Conservation (phyloP, 2,329 filamentous ascomycete genomes). For the Diaporthe batatas region DNA sequence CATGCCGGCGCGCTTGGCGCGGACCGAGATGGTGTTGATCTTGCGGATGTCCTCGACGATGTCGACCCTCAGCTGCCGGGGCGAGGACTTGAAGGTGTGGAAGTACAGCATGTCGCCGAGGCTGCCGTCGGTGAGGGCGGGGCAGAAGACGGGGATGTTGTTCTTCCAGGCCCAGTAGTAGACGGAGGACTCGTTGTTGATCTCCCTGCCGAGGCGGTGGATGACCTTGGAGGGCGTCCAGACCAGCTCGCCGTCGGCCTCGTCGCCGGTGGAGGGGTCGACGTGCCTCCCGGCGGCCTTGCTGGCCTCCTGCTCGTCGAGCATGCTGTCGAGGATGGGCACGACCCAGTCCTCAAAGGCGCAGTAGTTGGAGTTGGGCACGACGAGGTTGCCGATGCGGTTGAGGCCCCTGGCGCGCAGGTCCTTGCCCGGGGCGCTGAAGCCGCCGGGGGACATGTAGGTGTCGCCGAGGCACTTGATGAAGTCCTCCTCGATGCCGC, state of each 20-base stretch:
- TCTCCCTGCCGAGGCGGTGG: constrained; percentile 89
- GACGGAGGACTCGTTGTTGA: constrained; percentile 90
- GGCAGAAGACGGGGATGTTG: constrained; percentile 96
- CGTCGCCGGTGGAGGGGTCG: constrained; percentile 55
- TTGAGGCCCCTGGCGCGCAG: constrained; percentile 91
- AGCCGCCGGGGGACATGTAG: constrained; percentile 81
- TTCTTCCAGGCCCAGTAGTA: constrained; percentile 99
- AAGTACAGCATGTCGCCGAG: constrained; percentile 99
- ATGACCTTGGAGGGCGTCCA: constrained; percentile 98
- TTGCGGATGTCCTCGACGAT: constrained; percentile 93
- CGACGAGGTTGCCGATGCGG: constrained; percentile 93
- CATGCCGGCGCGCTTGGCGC: constrained; percentile 91
- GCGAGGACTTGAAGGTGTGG: constrained; percentile 92
- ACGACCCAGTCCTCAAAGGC: constrained; percentile 98
- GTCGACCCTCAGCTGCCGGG: constrained; percentile 84
- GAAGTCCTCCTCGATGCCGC: constrained; percentile 95
- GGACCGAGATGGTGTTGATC: constrained; percentile 92
- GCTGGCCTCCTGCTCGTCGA: constrained; percentile 90
- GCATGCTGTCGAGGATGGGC: constrained; percentile 93
- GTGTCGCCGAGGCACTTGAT: constrained; percentile 98
- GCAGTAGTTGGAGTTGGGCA: constrained; percentile 98
- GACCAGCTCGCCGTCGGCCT: constrained; percentile 76
- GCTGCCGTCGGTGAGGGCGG: constrained; percentile 93
- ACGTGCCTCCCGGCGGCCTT: constrained; percentile 62
- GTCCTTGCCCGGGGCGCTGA: constrained; percentile 80